phyloP scores from a whole-genome alignment of 179 eudicot species.

The Vitellaria paradoxa region DNA sequence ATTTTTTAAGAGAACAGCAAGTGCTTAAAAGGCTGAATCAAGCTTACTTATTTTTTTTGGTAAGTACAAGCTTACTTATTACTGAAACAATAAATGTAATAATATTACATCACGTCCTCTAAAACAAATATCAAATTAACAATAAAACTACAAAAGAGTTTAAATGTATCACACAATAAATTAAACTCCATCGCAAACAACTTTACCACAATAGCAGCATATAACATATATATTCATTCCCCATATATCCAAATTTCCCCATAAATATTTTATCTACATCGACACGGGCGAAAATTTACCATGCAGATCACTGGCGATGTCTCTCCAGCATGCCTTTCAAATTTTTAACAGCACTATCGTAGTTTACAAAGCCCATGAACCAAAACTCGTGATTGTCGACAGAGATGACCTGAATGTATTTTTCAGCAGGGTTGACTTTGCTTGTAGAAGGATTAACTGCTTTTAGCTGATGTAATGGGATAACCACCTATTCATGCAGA shows the following conservation, averaged over 20 bases:
- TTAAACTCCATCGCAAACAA: no score
- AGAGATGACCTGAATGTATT: slow-evolving; percentile 84
- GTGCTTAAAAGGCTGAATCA: no score
- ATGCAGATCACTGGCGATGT: slow-evolving; percentile 20
- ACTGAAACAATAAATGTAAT: not conserved
- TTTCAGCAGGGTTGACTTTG: slow-evolving; percentile 74
- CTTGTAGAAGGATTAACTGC: slow-evolving; percentile 87
- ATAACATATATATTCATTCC: not conserved
- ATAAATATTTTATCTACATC: not conserved
- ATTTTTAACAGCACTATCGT: slow-evolving; percentile 80
- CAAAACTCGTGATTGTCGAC: slow-evolving; percentile 95
- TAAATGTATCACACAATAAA: not conserved
- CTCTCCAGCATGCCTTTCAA: slow-evolving; percentile 52
- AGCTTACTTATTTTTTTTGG: no score
- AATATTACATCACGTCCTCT: not conserved
- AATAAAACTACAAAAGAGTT: not conserved
- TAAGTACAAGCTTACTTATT: no score
- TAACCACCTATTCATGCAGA: slow-evolving; percentile 48
- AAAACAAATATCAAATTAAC: not conserved
- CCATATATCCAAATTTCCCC: not conserved
- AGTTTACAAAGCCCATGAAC: slow-evolving; percentile 89
- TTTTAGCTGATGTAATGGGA: slow-evolving; percentile 79
- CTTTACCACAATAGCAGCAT: not conserved
- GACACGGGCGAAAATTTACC: not conserved
- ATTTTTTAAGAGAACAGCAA: no score